phyloP scores from a whole-genome alignment of 1,139 yeast genomes.

The Hyphopichia khmerensis region DNA sequence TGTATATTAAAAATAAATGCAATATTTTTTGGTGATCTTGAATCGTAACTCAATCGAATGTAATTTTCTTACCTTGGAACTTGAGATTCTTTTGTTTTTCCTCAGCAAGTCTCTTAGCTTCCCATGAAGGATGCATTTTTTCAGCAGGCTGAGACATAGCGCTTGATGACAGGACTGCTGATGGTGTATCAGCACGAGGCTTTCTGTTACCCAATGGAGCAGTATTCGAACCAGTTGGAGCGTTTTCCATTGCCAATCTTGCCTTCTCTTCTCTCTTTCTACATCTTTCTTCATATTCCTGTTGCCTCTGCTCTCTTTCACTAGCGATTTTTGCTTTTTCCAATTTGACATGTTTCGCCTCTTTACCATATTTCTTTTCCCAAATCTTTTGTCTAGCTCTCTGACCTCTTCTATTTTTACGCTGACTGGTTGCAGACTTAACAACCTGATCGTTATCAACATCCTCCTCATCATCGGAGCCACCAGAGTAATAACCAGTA shows the following conservation, averaged over 20 bases:
- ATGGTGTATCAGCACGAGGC: slow-evolving; percentile 8
- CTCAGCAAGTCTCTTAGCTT: slow-evolving; percentile 74
- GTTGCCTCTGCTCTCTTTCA: slow-evolving; percentile 58
- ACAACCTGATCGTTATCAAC: slow-evolving; percentile 61
- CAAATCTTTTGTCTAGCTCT: slow-evolving; percentile 95
- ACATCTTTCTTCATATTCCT: slow-evolving; percentile 72
- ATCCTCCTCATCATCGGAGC: slow-evolving; percentile 57
- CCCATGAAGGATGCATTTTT: slow-evolving; percentile 91
- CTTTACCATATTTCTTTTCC: slow-evolving; percentile 83
- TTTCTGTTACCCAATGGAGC: slow-evolving; percentile 42
- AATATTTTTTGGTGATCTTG: neutral
- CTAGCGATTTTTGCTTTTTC: slow-evolving; percentile 53
- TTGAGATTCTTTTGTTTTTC: slow-evolving; percentile 62
- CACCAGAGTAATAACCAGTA: slow-evolving; percentile 80
- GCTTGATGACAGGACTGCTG: slow-evolving; percentile 6
- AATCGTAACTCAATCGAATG: slow-evolving; percentile 46
- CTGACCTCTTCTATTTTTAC: slow-evolving; percentile 94
- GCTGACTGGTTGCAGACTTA: slow-evolving; percentile 47
- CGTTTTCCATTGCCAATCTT: slow-evolving; percentile 9
- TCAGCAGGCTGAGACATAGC: slow-evolving; percentile 6
- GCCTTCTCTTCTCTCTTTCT: slow-evolving; percentile 61
- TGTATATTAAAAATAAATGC: neutral
- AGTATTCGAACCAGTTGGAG: slow-evolving; percentile 36
- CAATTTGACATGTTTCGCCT: slow-evolving; percentile 79
- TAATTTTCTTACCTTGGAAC: slow-evolving; percentile 82